Percentiles rank a stretch among this genome's conserved stretches.
Conservation (phyloP, 2,329 filamentous ascomycete species). For the Pseudocercospora crystallina region DNA sequence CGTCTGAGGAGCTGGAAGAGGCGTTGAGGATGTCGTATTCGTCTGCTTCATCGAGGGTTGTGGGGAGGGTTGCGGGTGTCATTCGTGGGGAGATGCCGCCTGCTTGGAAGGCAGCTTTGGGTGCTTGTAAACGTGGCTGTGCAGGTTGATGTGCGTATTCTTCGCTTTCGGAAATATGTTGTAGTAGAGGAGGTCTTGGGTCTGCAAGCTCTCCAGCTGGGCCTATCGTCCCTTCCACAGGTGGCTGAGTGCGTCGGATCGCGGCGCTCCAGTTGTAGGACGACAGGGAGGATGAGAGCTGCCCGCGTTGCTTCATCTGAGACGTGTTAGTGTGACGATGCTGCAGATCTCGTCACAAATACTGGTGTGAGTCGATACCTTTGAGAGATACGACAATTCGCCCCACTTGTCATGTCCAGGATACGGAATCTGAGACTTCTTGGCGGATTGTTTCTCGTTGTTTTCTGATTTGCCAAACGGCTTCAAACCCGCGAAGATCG, state of each 20-base stretch:
- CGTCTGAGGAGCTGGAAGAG: background rate
- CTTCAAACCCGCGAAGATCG: background rate
- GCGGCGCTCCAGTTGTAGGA: constrained; percentile 10
- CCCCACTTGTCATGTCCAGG: constrained; percentile 15
- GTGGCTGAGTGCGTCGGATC: constrained; percentile 4
- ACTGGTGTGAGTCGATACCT: background rate
- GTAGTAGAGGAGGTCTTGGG: background rate
- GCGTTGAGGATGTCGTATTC: background rate
- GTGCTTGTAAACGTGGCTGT: background rate
- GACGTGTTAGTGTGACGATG: background rate
- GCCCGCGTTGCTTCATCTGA: constrained; percentile 5
- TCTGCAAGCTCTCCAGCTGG: constrained; percentile 7
- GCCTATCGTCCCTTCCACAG: constrained; percentile 4
- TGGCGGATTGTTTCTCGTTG: background rate
- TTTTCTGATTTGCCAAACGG: background rate
- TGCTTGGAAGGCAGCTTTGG: background rate
- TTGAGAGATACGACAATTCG: constrained; percentile 5
- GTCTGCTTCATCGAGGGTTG: background rate
- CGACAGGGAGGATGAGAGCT: constrained; percentile 7
- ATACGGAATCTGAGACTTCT: constrained; percentile 1
- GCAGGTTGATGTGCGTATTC: background rate
- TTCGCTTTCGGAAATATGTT: background rate
- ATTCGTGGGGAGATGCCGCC: constrained; percentile 4
- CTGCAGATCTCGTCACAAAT: background rate
- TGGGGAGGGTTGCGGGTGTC: constrained; percentile 6